Evolutionary conservation across 257 asterid genomes (phyloP), one percentile per base, ranked within the genome.

Genomic region (Gentiana straminea): DNA sequence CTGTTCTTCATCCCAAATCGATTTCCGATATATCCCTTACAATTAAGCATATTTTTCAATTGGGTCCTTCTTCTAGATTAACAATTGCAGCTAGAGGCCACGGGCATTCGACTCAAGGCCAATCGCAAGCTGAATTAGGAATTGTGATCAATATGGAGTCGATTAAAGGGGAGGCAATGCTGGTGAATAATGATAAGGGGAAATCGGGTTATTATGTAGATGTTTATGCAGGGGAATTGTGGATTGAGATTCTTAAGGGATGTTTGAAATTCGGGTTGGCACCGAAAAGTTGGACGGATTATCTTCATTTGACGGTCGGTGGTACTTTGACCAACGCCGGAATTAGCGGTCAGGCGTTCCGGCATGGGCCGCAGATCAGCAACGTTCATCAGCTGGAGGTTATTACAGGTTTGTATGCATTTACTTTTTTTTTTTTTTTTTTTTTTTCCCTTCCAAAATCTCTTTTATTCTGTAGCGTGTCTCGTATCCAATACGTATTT

Each of bases 251-350:
- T 58, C 52, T 90, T 69, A 73, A 80, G 53, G 89, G 84, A 67
- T 75, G 90, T 63, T 55, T 90, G 65, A 83, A 79, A 51, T 64
- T 67, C 34, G 96, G 92, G 12, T 52, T 91, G 41, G 86, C 98
- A 1, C 98, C 98, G 0, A 87, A 81, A 67, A 77, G 96, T 32
- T 91, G 98, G 98, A 91, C 98, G 0, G 98, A 91, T 56, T 91
- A 91, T 66, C 67, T 91, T 5, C 98, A 87, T 61, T 78, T 91
- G 0, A 84, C 96, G 0, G 94, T 87, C 24, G 98, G 98, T 2
- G 98, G 98, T 33, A 90, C 98, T 12, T 58, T 90, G 70, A 84
- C 96, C 33, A 84, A 90, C 65, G 96, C 91, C 3, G 98, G 98
- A 52, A 82, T 91, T 49, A 91, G 98, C 8, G 98, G 96, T 6